These are phyloP conservation scores for Vicia faba DNA, from an alignment of 306 rosid species.

Conservation along the genomic window DNA sequence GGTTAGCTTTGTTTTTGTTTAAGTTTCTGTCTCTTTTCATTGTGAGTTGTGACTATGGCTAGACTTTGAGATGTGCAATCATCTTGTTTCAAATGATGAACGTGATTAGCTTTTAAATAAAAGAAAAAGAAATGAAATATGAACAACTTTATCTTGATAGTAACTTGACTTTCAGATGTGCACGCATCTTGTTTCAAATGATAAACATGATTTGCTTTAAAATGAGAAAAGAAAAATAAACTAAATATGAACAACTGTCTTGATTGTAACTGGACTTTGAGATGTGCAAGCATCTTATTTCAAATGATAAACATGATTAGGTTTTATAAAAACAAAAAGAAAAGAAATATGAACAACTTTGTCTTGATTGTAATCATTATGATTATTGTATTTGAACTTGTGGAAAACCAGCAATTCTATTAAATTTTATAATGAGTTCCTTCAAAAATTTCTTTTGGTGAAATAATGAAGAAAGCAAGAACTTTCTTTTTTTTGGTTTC, in stretches of 20 bases:
- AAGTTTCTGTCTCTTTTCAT: not conserved
- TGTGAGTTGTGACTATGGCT: not conserved
- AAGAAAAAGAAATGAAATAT: not conserved
- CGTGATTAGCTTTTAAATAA: not conserved
- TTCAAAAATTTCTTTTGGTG: slow-evolving; percentile 3
- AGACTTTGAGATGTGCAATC: not conserved
- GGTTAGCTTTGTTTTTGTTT: not conserved
- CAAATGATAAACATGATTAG: not conserved
- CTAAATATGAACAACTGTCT: not conserved
- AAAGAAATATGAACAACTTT: not conserved
- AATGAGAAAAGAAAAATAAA: not conserved
- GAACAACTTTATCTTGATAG: slow-evolving; percentile 7
- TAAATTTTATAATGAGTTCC: not conserved
- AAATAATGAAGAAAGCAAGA: slow-evolving; percentile 2
- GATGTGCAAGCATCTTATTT: slow-evolving; percentile 10
- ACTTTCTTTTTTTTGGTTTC: slow-evolving; percentile 15
- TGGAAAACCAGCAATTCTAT: not conserved
- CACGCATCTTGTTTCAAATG: slow-evolving; percentile 9
- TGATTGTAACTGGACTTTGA: not conserved
- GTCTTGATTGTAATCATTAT: slow-evolving; percentile 13
- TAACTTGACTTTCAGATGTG: slow-evolving; percentile 4
- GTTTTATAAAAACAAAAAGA: too few relatives aligned
- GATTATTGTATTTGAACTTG: slow-evolving; percentile 12
- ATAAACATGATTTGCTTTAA: not conserved
- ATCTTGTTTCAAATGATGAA: not conserved